Percentiles rank a stretch among this genome's conserved stretches.
phyloP scores from a whole-genome alignment of 2,329 filamentous ascomycete genomes.

The Rhytidhysteron rufulum region DNA sequence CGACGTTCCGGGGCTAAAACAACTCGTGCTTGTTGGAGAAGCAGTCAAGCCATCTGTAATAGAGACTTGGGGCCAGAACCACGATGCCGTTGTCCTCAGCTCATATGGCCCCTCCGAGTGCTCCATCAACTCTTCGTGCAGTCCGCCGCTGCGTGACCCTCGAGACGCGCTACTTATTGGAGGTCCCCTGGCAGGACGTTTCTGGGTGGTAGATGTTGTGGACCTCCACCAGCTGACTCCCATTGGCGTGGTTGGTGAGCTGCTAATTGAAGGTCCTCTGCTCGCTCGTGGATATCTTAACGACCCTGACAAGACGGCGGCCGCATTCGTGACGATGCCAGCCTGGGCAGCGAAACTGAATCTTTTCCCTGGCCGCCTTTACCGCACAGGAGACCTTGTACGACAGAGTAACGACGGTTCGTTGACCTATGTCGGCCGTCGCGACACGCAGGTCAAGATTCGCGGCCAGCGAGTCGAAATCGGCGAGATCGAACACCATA shows the following conservation, averaged over 20 bases:
- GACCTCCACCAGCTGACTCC: conserved; percentile 14
- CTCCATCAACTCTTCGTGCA: no score
- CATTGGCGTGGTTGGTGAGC: conserved; percentile 37
- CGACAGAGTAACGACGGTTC: conserved; percentile 17
- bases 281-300: conserved; percentile 15
- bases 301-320: conserved; percentile 13
- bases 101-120: conserved; percentile 5
- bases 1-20: conserved; percentile 19
- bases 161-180: no score
- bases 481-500: conserved; percentile 18
- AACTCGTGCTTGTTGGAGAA: conserved; percentile 1
- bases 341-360: conserved; percentile 4
- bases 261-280: conserved; percentile 53
- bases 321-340: conserved; percentile 16
- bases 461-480: conserved; percentile 20
- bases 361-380: conserved; percentile 7
- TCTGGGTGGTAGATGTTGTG: conserved; percentile 20
- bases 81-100: neutral
- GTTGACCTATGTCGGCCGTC: conserved; percentile 21
- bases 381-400: conserved; percentile 22
- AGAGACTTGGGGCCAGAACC: conserved; percentile 7
- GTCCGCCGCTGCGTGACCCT: no score
- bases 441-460: conserved; percentile 25
- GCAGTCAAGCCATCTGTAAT: neutral
- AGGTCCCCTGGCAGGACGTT: conserved; percentile 1